phyloP scores from a whole-genome alignment of 306 rosid species.

The Oxytropis ochrocephala region DNA sequence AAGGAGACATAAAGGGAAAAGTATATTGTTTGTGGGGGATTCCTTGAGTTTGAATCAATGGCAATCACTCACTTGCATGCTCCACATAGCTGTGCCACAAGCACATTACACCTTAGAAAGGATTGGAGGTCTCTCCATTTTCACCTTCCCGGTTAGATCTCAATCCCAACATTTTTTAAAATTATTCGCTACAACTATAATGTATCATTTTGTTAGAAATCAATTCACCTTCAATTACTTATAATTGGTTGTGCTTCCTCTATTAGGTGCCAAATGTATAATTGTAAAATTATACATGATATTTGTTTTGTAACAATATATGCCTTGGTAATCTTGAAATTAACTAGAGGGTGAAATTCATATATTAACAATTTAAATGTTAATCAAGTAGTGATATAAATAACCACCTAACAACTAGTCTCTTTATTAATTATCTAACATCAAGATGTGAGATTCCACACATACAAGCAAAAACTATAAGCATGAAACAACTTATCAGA shows the following conservation, averaged over 20 bases:
- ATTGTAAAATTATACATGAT: background rate
- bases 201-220: background rate
- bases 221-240: background rate
- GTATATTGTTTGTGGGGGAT: conserved; percentile 53
- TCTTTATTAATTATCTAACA: background rate
- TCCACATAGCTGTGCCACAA: conserved; percentile 33
- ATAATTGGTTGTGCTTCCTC: background rate
- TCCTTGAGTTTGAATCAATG: conserved; percentile 64
- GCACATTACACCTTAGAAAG: conserved; percentile 20
- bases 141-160: conserved; percentile 41
- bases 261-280: background rate
- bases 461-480: background rate
- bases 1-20: conserved; percentile 38
- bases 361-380: background rate
- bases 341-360: background rate
- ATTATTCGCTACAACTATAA: background rate
- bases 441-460: background rate
- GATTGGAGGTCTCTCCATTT: conserved; percentile 28
- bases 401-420: background rate
- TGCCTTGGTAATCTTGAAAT: background rate
- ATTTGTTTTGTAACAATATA: background rate
- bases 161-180: background rate
- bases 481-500: background rate
- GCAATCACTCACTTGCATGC: conserved; percentile 63
- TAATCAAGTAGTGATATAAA: background rate